Base-by-base conservation (phyloP, 768 basidiomycete genomes). In the Pleurotus djamor region DNA sequence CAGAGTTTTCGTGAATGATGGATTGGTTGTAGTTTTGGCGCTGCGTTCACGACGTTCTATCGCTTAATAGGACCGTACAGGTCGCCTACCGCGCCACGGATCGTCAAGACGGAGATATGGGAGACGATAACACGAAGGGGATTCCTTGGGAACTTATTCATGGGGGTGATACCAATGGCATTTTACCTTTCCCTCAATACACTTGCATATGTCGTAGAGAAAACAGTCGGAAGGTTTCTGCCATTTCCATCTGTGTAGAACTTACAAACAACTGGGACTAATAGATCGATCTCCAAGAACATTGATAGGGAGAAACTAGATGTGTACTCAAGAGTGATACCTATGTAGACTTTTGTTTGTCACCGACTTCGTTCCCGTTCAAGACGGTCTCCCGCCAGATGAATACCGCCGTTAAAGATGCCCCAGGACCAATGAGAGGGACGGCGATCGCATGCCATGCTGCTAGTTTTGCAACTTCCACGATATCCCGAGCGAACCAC, bases 41-140 rank as follows among this genome's bases (percentile, higher is more conserved):
- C 84, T 0, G 80, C 83, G 10, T 86, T 85, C 67, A 82, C 79
- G 3, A 68, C 82, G 4, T 84, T 84, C 65, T 87, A 86, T 63
- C 79, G 85, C 28, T 73, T 87, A 7, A 65, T 78, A 41, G 84
- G 84, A 0, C 85, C 84, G 0, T 86, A 74, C 69, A 70, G 67
- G 36, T 78, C 79, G 7, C 36, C 66, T 1, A 58, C 48, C 12
- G 83, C 82, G 8, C 73, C 79, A 1, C 59, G 69, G 6, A 74
- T 83, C 28, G 76, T 83, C 59, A 78, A 76, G 65, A 81, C 78
- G 2, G 85, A 87, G 67, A 68, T 87, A 5, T 85, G 82, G 82
- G 85, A 86, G 28, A 84, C 83, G 1, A 80, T 87, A 54, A 75
- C 72, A 3, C 76, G 85, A 0, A 69, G 85, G 52, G 84, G 84